Evolutionary conservation across 352 stramenopile genomes (phyloP), one percentile per base, ranked within the genome.

Genomic region (Phytophthora constricta): DNA sequence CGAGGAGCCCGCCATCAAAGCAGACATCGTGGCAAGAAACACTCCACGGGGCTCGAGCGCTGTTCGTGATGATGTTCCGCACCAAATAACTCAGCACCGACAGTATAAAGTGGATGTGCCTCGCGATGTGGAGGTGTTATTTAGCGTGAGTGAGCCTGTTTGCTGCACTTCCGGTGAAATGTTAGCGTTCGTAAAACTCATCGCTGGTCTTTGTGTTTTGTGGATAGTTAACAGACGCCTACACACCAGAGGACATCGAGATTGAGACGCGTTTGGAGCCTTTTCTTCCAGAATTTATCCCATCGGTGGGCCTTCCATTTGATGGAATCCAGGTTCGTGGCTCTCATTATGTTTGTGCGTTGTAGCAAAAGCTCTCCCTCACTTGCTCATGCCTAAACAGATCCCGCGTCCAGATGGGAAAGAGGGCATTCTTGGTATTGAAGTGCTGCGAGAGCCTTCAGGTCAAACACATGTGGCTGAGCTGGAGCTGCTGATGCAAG

Each of bases 271-370:
- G 77, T 37, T 72, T 98, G 7, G 91, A 98, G 69, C 95, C 90
- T 19, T 99, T 98, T 55, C 78, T 98, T 11, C 96, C 96, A 1
- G 89, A 97, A 22, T 98, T 93, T 61, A 93, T 98, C 19, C 96
- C 96, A 4, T 58, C 70, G 0, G 81, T 91, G 8, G 86, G 86
- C 3, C 23, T 86, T 0, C 86, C 86, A 0, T 94, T 90, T 48
- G 84, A 92, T 37, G 84, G 80, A 27, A 85, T 91, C n/a, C 73
- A 89, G 73, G 80, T 92, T 64, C 3, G 56, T 54, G 46, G 25
- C 5, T 48, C 33, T 16, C 8, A 28, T 31, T n/a, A n/a, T 56
- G 10, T 20, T 5, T 11, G 37, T 3, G 20, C 5, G 5, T 37
- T 63, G 11, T 48, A n/a, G 11, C 5, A 31, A 16, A 49, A 17